Conservation (phyloP, 805 yeast species). For the Teunomyces atbi region DNA sequence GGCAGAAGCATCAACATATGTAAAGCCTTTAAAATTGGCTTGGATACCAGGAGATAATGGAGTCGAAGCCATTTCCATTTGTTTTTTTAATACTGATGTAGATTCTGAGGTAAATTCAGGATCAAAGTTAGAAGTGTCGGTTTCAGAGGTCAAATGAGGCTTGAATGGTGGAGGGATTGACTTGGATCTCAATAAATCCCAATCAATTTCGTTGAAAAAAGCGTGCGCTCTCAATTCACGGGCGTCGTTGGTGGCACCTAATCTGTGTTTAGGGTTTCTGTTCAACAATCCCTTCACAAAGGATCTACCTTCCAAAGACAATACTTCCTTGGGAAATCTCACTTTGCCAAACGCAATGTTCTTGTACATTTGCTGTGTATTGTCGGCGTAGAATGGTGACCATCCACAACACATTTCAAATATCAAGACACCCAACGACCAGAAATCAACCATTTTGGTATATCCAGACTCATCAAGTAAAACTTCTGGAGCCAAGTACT, state of each 20-base stretch:
- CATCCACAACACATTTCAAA: slow-evolving; percentile 99
- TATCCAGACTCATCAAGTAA: slow-evolving; percentile 93
- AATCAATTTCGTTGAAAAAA: slow-evolving; percentile 87
- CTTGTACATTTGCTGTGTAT: slow-evolving; percentile 98
- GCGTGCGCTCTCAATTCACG: slow-evolving; percentile 90
- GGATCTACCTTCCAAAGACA: slow-evolving; percentile 89
- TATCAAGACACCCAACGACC: slow-evolving; percentile 95
- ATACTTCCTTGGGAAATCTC: slow-evolving; percentile 92
- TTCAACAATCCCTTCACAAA: slow-evolving; percentile 94
- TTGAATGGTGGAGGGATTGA: slow-evolving; percentile 95
- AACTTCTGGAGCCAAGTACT: slow-evolving; percentile 96
- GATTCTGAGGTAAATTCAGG: slow-evolving; percentile 95
- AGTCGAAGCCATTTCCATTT: slow-evolving; percentile 62
- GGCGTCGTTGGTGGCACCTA: slow-evolving; percentile 91
- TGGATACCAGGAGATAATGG: slow-evolving; percentile 94
- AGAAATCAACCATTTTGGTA: slow-evolving; percentile 98
- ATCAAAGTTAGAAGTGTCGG: slow-evolving; percentile 95
- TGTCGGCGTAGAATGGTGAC: slow-evolving; percentile 98
- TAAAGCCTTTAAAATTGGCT: slow-evolving; percentile 95
- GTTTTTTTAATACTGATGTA: slow-evolving; percentile 74
- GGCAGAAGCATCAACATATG: slow-evolving; percentile 91
- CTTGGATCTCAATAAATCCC: slow-evolving; percentile 76
- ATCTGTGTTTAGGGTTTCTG: slow-evolving; percentile 92
- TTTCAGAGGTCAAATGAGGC: slow-evolving; percentile 86
- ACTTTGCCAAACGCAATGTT: slow-evolving; percentile 98